Evolutionary conservation across 1,284 basidiomycete genomes (phyloP), one percentile per base, ranked within the genome.

Genomic region (Afroboletus lepidellus): DNA sequence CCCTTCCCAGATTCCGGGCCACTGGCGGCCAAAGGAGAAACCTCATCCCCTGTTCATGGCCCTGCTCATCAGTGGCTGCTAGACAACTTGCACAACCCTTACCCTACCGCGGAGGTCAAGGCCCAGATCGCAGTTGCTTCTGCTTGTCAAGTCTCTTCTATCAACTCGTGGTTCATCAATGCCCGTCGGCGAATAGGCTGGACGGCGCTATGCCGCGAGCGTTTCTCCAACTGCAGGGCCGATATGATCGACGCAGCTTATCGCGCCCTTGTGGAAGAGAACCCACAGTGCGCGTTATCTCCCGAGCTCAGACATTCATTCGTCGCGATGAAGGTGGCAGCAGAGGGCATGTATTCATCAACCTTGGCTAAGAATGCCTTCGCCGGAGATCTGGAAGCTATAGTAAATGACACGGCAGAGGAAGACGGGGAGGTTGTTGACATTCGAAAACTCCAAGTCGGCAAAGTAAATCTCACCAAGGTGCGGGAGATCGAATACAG

Each of bases 171-270:
- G 81, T 83, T 83, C 41, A 60, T 70, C 18, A 75, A 76, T 16
- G 65, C 64, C 0, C 72, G 81, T 0, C 73, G 74, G 16, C 71
- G 78, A 0, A 81, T 82, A 0, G 80, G 80, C 0, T 83, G 80
- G 81, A 79, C 74, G 4, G 33, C 53, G 0, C 53, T 82, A 0
- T 71, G 73, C 0, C 74, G 69, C 12, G 52, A 61, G 0, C 56
- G 56, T 25, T 83, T 79, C 46, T 49, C 60, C 0, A 73, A 72
- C 20, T 71, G 72, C 25, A 70, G 74, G 11, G 60, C 59, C 0
- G 67, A 75, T 1, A 72, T 75, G 8, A 47, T 76, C 1, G 69
- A 72, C 4, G 76, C 73, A 1, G 79, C 80, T 0, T 65, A 61
- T 8, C 65, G 67, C 0, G 74, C 73, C 5, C 69, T 77, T 25